Base-by-base conservation (phyloP, 345 rosid species). In the Leavenworthia alabamica region DNA sequence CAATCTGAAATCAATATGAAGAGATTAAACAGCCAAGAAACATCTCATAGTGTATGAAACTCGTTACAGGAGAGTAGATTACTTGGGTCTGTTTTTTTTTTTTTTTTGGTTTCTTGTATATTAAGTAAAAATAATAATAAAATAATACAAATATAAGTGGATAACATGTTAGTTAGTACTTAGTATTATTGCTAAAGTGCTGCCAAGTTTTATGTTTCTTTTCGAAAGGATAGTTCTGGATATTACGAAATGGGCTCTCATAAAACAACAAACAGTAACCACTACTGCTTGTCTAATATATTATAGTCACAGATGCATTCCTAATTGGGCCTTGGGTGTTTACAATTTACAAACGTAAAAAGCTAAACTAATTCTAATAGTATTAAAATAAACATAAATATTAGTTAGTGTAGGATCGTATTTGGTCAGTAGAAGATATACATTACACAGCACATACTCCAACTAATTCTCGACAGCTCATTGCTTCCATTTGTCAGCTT, bases 401-500 rank as follows among this genome's bases (percentile, higher is more conserved):
- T 8, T 15, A 68, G 17, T 16, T 52, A 43, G 17, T 33, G 42
- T 35, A 62, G 60, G 46, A 44, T 69, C 55, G 41, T 42, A 35
- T 12, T 15, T 42, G 39, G 36, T 10, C 17, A 60, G 55, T 43
- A 39, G 56, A 60, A 68, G 73, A 51, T 33, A 60, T 33, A 24
- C 13, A 43, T 42, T 33, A 60, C 41, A 24, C 13, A 43, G 51
- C 63, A 62, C 68, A 70, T 37, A 32, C n/a, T 37, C 64, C 68
- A 54, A 55, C 42, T 54, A 54, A 54, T 28, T 14, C 27, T 37
- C 6, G 63, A 70, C 74, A 70, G 74, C 74, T 70, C 74, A 70
- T 55, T 62, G 58, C 64, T 62, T 55, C 58, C 57, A 39, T 46
- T 46, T 70, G 58, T 70, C 74, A 70, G 74, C 74, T 49, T 62